Evolutionary conservation across 2,329 filamentous ascomycete genomes (phyloP).

Genomic region (Graphiopsis chlorocephala): DNA sequence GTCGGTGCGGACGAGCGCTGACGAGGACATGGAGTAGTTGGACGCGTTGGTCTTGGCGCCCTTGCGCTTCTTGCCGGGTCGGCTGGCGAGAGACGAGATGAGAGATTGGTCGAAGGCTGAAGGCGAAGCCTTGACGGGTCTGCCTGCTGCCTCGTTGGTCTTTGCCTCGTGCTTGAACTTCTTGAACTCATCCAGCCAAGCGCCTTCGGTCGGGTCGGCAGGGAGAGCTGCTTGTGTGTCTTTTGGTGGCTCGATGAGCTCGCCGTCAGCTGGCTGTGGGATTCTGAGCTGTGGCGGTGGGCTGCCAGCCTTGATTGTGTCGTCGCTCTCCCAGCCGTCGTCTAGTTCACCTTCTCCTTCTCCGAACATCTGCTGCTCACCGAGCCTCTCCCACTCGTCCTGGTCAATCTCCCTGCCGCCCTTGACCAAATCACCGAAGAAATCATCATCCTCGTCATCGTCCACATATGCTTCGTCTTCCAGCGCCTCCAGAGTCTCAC

Average conservation of each 20-base stretch:
- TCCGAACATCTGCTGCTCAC: slow-evolving; percentile 33
- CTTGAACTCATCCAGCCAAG: slow-evolving; percentile 90
- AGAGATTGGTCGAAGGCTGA: slow-evolving; percentile 67
- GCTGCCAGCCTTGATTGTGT: slow-evolving; percentile 60
- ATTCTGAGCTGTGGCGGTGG: slow-evolving; percentile 21
- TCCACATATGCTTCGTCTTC: slow-evolving; percentile 96
- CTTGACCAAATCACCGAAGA: slow-evolving; percentile 72
- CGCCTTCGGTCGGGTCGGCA: slow-evolving; percentile 55
- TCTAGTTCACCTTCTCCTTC: slow-evolving; percentile 44
- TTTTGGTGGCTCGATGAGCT: slow-evolving; percentile 34
- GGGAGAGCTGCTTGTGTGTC: slow-evolving; percentile 35
- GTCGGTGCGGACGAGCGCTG: slow-evolving; percentile 81
- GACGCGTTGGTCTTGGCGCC: slow-evolving; percentile 86
- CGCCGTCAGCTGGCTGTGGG: slow-evolving; percentile 49
- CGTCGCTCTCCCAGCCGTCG: slow-evolving; percentile 93
- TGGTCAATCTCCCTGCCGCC: slow-evolving; percentile 72
- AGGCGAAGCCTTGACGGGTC: slow-evolving; percentile 45
- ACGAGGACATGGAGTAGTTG: slow-evolving; percentile 88
- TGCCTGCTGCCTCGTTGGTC: slow-evolving; percentile 43
- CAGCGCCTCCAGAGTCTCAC: slow-evolving; percentile 87
- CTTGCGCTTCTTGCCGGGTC: slow-evolving; percentile 89
- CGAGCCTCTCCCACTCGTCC: slow-evolving; percentile 68
- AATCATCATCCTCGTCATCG: slow-evolving; percentile 71
- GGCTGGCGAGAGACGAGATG: slow-evolving; percentile 71
- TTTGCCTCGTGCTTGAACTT: slow-evolving; percentile 79